Base-by-base conservation (phyloP, 106 monocot genomes). In the Xerophyta viscosa region DNA sequence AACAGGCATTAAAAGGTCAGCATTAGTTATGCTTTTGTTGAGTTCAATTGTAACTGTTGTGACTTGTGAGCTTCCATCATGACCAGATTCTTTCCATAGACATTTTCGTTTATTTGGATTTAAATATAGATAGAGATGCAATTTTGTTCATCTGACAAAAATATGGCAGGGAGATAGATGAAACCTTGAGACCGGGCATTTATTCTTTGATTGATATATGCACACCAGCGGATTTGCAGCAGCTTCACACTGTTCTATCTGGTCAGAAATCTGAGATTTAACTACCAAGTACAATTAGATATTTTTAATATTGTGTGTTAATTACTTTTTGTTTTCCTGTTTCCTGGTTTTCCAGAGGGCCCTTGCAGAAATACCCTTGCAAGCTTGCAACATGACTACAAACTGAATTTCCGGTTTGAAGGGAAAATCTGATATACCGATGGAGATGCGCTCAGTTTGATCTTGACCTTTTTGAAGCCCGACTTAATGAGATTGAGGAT, bases 401-500 rank as follows among this genome's bases (percentile, higher is more conserved):
- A 60, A 60, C 51, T 80, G 10, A 62, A 72, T 66, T 91, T 91
- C 78, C 74, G 72, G 45, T 91, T 75, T 70, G 66, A 81, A 61
- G 91, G 91, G 19, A 91, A 91, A 69, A 75, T 91, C 20, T 90
- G 56, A 81, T n/a, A n/a, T n/a, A n/a, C n/a, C n/a, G n/a, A n/a
- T n/a, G n/a, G n/a, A n/a, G n/a, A n/a, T n/a, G n/a, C n/a, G n/a
- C n/a, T n/a, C n/a, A n/a, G n/a, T n/a, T n/a, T n/a, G n/a, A n/a
- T n/a, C n/a, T n/a, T n/a, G n/a, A n/a, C n/a, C n/a, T n/a, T n/a
- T n/a, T n/a, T n/a, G n/a, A n/a, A n/a, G n/a, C n/a, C n/a, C n/a
- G n/a, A n/a, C n/a, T n/a, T n/a, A n/a, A n/a, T n/a, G n/a, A n/a
- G n/a, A n/a, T n/a, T n/a, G n/a, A n/a, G n/a, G n/a, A n/a, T n/a